These are phyloP conservation scores for Oldenlandia corymbosa DNA, from an alignment of 257 asterid genomes.

Conservation along the genomic window DNA sequence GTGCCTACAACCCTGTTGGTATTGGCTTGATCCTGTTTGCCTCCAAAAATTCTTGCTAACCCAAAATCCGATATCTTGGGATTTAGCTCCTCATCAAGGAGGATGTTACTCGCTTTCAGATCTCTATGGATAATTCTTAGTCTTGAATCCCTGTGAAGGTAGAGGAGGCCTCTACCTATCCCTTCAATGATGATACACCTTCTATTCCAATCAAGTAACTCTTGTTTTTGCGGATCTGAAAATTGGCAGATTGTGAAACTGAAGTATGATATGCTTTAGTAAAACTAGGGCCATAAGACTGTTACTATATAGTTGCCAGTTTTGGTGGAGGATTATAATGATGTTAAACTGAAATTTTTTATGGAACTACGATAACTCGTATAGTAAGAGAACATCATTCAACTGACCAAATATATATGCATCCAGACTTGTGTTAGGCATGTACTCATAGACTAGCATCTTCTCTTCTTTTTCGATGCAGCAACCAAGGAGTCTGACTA, in stretches of 20 bases:
- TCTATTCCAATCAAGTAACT: constrained; percentile 41
- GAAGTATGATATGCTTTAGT: not conserved
- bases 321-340: too few relatives aligned
- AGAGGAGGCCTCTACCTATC: constrained; percentile 56
- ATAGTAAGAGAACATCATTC: too few relatives aligned
- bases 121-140: constrained; percentile 57
- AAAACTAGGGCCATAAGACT: too few relatives aligned
- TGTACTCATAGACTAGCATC: constrained; percentile 60
- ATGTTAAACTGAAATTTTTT: too few relatives aligned
- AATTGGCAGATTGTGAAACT: not conserved
- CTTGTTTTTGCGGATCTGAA: constrained; percentile 17
- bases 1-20: constrained; percentile 44
- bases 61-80: constrained; percentile 60
- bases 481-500: constrained; percentile 48
- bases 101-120: constrained; percentile 51
- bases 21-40: constrained; percentile 49
- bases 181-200: constrained; percentile 47
- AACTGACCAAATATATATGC: constrained; percentile 16
- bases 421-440: constrained; percentile 40
- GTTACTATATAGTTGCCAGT: too few relatives aligned
- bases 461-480: constrained; percentile 37
- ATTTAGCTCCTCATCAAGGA: constrained; percentile 43
- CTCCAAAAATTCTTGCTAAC: constrained; percentile 46
- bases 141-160: constrained; percentile 65
- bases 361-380: too few relatives aligned